Conservation (phyloP, 176 grass and related monocot species). For the Triticum dicoccoides region DNA sequence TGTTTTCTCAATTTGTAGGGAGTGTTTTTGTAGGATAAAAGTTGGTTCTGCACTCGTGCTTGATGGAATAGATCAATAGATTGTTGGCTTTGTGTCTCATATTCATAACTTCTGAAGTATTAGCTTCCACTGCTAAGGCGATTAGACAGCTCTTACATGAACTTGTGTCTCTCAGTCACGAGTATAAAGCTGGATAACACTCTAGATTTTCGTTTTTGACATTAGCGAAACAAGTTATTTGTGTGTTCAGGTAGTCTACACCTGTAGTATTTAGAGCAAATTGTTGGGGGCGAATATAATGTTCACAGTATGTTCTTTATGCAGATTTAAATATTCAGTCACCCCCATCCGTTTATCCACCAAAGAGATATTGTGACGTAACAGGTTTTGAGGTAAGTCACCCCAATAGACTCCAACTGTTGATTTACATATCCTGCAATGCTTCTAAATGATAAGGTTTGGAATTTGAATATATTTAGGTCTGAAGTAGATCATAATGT, state of each 20-base stretch:
- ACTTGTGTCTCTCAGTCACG: not conserved
- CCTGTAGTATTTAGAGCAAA: not conserved
- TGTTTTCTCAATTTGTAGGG: not conserved
- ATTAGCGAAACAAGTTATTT: not conserved
- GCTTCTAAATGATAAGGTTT: not conserved
- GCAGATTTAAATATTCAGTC: conserved; percentile 91
- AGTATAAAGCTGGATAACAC: not conserved
- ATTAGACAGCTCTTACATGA: not conserved
- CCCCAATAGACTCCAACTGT: not conserved
- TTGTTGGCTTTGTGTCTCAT: not conserved
- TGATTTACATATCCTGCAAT: not conserved
- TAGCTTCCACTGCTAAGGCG: not conserved
- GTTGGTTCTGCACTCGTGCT: not conserved
- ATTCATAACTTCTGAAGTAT: not conserved
- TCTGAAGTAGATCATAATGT: not conserved
- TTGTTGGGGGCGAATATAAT: not conserved
- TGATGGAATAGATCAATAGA: not conserved
- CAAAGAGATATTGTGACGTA: conserved; percentile 95
- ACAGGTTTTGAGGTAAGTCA: conserved; percentile 91
- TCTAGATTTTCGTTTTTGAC: not conserved
- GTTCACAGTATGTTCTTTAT: conserved; percentile 7
- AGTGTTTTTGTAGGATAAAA: not conserved
- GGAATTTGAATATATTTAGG: not conserved
- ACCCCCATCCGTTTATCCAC: conserved; percentile 88
- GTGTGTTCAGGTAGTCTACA: not conserved